Base-by-base conservation (phyloP, 2,329 filamentous ascomycete species). In the Ceratocystis eucalypticola region DNA sequence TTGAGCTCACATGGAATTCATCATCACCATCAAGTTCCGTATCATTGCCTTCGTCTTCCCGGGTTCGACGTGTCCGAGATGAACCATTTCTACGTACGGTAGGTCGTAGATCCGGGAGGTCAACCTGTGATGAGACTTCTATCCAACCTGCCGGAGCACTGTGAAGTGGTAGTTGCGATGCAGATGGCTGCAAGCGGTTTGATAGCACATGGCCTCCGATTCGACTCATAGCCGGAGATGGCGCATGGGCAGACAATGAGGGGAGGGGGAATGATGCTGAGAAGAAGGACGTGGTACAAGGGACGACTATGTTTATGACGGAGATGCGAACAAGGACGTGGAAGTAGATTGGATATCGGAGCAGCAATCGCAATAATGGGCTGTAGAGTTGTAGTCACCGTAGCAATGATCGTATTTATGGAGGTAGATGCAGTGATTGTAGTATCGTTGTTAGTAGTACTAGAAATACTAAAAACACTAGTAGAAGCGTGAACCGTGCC, bases 61-160 rank as follows among this genome's bases (percentile, higher is more conserved):
- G 37, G 25, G 46, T 28, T n/a, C 10, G 15, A 45, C 61, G 61
- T 28, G 22, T 30, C 5, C 53, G 53, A 28, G 25, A 57, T 28
- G 53, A 57, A 12, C 5, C 4, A 17, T 37, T 28, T 41, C 62
- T 65, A 12, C 64, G 59, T 10, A 65, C 48, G 7, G 48, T 64
- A 33, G 57, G 66, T 22, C 66, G 50, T 15, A 65, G 50, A 62
- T 68, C 66, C 15, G 66, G 66, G 10, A 66, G 22, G 20, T 68
- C 66, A 44, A 68, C 57, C 30, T 68, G 66, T 10, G 66, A 68
- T 20, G 66, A 68, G 17, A 68, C 64, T 25, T 65, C 63, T 57
- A 68, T 65, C 66, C 66, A 68, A n/a, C 66, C 66, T 10, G 61
- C 59, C 3, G 66, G 66, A 3, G 53, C 45, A 17, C 55, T 61